These are phyloP conservation scores for Saksenaea oblongispora DNA, from an alignment of 371 early-diverging fungal genomes.

Conservation along the genomic window DNA sequence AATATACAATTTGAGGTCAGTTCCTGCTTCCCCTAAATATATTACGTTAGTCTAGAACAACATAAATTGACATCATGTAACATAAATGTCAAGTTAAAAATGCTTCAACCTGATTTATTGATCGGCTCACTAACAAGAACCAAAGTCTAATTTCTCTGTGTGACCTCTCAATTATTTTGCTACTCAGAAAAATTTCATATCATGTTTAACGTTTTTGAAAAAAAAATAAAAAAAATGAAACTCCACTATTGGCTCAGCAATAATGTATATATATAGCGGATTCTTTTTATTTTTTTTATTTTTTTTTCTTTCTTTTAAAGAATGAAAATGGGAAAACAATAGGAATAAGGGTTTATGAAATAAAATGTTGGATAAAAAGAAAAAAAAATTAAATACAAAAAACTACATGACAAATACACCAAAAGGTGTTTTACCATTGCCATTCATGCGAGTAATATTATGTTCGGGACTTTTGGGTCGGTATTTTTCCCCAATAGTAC, in stretches of 20 bases:
- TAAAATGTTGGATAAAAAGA: neutral
- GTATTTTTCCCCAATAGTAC: neutral
- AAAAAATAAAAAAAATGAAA: neutral
- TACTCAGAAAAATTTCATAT: neutral
- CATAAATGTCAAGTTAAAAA: neutral
- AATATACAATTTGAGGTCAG: neutral
- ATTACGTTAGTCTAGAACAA: neutral
- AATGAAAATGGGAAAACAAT: neutral
- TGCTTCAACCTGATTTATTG: neutral
- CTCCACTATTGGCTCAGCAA: neutral
- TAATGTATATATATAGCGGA: neutral
- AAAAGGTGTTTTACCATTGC: conserved; percentile 3
- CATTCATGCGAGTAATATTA: neutral
- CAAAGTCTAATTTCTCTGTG: neutral
- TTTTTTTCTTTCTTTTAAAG: no score
- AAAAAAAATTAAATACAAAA: neutral
- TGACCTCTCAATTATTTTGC: neutral
- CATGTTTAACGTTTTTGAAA: neutral
- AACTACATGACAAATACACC: conserved; percentile 3
- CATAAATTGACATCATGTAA: neutral
- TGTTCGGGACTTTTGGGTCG: neutral
- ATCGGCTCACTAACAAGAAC: neutral
- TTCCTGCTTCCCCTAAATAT: neutral
- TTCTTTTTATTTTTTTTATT: neutral
- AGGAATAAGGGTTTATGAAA: conserved; percentile 5